phyloP scores from a whole-genome alignment of 2,329 filamentous ascomycete genomes.

The Microdochium bolleyi region DNA sequence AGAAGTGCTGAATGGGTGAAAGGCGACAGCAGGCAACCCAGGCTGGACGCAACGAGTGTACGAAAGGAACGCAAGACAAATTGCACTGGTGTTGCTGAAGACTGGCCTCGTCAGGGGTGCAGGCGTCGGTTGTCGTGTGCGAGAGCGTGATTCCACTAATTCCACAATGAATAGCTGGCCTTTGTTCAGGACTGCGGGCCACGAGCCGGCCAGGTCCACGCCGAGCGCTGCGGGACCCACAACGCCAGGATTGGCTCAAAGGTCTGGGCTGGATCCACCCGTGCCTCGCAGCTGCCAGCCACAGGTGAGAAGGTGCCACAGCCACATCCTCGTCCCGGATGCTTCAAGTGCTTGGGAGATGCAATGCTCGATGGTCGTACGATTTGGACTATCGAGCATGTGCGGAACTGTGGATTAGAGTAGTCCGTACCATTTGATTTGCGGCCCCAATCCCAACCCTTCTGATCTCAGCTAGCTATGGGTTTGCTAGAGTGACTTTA shows the following conservation, averaged over 20 bases:
- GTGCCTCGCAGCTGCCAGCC: too few species aligned
- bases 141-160: neutral
- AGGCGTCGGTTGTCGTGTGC: neutral
- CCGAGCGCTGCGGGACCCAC: neutral
- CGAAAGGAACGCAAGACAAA: neutral
- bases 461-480: too few species aligned
- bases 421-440: too few species aligned
- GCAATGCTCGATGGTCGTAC: too few species aligned
- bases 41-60: neutral
- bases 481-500: too few species aligned
- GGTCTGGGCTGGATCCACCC: neutral
- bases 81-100: neutral
- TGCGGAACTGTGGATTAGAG: too few species aligned
- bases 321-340: too few species aligned
- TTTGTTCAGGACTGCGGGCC: neutral
- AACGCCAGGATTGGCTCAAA: neutral
- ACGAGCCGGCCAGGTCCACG: neutral
- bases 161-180: neutral
- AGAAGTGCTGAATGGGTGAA: constrained; percentile 2
- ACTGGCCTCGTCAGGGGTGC: neutral
- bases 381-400: too few species aligned
- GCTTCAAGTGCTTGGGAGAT: too few species aligned
- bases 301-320: too few species aligned
- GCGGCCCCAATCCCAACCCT: too few species aligned
- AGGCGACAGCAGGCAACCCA: neutral